Percentiles rank a stretch among this genome's conserved stretches.
Evolutionary conservation across 2,329 filamentous ascomycete genomes (phyloP).

Genomic region (Gyromitra esculenta): DNA sequence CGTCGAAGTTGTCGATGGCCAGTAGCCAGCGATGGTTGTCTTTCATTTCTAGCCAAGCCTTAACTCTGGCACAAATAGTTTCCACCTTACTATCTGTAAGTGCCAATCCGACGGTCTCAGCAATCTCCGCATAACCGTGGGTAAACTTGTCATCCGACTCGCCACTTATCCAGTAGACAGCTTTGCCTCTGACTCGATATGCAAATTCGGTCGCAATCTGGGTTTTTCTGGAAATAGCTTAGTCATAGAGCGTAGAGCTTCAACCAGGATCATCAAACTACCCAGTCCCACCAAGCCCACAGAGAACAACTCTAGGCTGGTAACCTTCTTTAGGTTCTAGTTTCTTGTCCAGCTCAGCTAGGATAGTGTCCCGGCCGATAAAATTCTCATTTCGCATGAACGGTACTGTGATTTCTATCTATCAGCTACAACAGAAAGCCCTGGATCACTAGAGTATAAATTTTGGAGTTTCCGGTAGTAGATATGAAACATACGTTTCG

Average conservation of each 20-base stretch:
- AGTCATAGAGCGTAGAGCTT: background rate
- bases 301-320: slow-evolving; percentile 33
- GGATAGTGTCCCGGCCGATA: slow-evolving; percentile 21
- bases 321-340: background rate
- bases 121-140: slow-evolving; percentile 27
- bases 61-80: slow-evolving; percentile 14
- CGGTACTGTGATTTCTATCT: slow-evolving; percentile 8
- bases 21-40: slow-evolving; percentile 37
- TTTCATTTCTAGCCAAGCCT: slow-evolving; percentile 31
- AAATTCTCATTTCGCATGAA: slow-evolving; percentile 21
- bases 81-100: background rate
- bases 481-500: background rate
- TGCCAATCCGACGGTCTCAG: background rate
- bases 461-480: background rate
- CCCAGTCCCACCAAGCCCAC: slow-evolving; percentile 36
- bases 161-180: slow-evolving; percentile 35
- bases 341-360: slow-evolving; percentile 15
- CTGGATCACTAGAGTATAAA: background rate
- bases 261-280: background rate
- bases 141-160: slow-evolving; percentile 30
- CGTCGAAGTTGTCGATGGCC: slow-evolving; percentile 41
- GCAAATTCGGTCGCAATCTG: slow-evolving; percentile 33
- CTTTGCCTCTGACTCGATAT: slow-evolving; percentile 11
- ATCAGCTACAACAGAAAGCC: background rate
- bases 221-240: slow-evolving; percentile 7